Percentiles rank a stretch among this genome's conserved stretches.
Conservation (phyloP, 192 early-diverging fungal species). For the Backusella mclennaniae region DNA sequence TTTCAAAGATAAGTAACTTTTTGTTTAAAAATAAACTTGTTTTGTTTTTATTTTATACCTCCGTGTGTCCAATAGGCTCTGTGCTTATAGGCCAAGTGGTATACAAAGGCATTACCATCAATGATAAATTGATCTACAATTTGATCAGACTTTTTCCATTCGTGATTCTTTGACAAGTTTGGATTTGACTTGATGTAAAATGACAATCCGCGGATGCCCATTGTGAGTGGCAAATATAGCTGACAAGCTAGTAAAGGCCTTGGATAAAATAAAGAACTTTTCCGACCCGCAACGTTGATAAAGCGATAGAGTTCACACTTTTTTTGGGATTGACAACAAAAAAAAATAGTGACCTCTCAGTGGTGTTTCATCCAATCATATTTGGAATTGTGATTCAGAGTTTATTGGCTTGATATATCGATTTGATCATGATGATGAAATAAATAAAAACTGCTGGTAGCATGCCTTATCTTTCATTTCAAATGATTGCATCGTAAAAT, state of each 20-base stretch:
- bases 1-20: neutral
- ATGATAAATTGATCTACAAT: constrained; percentile 35
- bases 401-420: no score
- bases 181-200: constrained; percentile 19
- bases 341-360: neutral
- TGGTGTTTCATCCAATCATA: neutral
- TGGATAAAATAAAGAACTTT: no score
- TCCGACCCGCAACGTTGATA: no score
- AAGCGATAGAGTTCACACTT: no score
- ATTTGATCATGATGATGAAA: no score
- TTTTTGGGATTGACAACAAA: neutral
- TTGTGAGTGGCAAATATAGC: neutral
- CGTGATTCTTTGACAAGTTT: neutral
- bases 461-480: no score
- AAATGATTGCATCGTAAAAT: no score
- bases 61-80: constrained; percentile 50
- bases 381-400: neutral
- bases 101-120: constrained; percentile 53
- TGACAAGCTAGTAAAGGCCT: no score
- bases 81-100: constrained; percentile 39
- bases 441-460: no score
- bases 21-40: neutral
- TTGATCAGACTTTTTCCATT: constrained; percentile 2
- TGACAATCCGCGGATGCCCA: constrained; percentile 30
- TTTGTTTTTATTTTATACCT: constrained; percentile 3